Conservation (phyloP, 495 filamentous ascomycete genomes). For the Lepraria neglecta region DNA sequence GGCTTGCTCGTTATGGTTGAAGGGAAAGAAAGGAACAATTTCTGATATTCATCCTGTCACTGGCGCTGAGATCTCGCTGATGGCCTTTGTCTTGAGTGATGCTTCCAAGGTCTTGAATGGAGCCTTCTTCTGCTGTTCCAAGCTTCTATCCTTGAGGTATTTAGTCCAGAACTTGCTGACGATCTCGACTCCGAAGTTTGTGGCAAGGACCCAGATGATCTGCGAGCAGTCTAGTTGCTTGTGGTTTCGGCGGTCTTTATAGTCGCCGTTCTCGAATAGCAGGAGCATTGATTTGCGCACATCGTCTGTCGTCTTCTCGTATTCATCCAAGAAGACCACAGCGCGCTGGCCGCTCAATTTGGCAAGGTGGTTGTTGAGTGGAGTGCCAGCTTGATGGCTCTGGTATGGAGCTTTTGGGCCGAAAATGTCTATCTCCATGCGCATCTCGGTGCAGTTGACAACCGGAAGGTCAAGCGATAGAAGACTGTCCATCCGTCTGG, state of each 20-base stretch:
- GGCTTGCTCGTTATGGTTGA: conserved; percentile 20
- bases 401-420: conserved; percentile 37
- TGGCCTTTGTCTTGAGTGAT: conserved; percentile 3
- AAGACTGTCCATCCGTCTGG: conserved; percentile 39
- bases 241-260: conserved; percentile 40
- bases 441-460: conserved; percentile 43
- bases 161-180: conserved; percentile 18
- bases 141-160: neutral
- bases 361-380: conserved; percentile 49
- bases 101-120: conserved; percentile 4
- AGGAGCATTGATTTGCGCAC: conserved; percentile 39
- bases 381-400: conserved; percentile 36
- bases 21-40: conserved; percentile 20
- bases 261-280: conserved; percentile 43
- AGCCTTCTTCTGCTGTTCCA: neutral
- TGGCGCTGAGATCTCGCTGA: conserved; percentile 5
- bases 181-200: conserved; percentile 32
- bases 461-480: conserved; percentile 34
- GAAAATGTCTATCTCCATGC: conserved; percentile 40
- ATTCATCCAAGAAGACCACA: conserved; percentile 53
- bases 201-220: conserved; percentile 52
- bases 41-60: conserved; percentile 12
- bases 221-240: conserved; percentile 44
- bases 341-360: conserved; percentile 35
- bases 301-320: conserved; percentile 47